Evolutionary conservation across 2,329 filamentous ascomycete genomes (phyloP).

Genomic region (Fusarium miscanthi): DNA sequence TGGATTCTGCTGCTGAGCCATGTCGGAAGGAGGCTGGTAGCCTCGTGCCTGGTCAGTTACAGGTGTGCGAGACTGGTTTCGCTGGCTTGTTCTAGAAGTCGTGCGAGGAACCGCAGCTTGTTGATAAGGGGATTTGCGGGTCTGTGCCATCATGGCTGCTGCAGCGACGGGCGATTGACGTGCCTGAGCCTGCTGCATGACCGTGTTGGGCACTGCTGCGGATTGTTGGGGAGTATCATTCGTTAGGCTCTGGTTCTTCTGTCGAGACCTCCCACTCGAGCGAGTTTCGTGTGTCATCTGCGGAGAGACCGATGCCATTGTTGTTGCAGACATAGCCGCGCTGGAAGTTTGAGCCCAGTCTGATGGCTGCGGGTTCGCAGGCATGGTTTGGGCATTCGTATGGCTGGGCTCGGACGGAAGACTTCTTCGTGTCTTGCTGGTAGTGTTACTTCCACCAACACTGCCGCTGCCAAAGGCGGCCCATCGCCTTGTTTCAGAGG

Average conservation of each 20-base stretch:
- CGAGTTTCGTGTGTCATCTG: slow-evolving; percentile 18
- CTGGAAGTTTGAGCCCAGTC: slow-evolving; percentile 24
- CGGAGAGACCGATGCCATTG: slow-evolving; percentile 27
- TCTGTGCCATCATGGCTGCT: slow-evolving; percentile 47
- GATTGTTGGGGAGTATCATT: slow-evolving; percentile 19
- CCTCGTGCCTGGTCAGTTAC: slow-evolving; percentile 35
- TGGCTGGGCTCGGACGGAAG: slow-evolving; percentile 33
- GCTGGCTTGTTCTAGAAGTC: slow-evolving; percentile 52
- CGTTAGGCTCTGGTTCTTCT: slow-evolving; percentile 13
- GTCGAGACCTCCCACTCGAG: slow-evolving; percentile 2
- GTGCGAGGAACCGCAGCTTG: slow-evolving; percentile 41
- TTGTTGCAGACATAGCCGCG: slow-evolving; percentile 2
- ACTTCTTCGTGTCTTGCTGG: slow-evolving; percentile 20
- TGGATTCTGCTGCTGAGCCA: slow-evolving; percentile 23
- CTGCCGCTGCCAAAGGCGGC: slow-evolving; percentile 1
- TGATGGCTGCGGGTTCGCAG: slow-evolving; percentile 25
- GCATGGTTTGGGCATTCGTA: neutral
- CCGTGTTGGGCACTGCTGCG: slow-evolving; percentile 19
- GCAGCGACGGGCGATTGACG: slow-evolving; percentile 44
- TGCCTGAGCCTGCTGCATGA: slow-evolving; percentile 37
- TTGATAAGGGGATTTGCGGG: slow-evolving; percentile 49
- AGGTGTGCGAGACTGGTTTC: slow-evolving; percentile 48
- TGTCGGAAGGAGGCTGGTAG: slow-evolving; percentile 32
- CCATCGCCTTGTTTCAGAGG: slow-evolving; percentile 30
- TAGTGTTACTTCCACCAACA: neutral